These are phyloP conservation scores for Pseudonitzschia multistriata DNA, from an alignment of 108 stramenopile genomes.

Conservation along the genomic window DNA sequence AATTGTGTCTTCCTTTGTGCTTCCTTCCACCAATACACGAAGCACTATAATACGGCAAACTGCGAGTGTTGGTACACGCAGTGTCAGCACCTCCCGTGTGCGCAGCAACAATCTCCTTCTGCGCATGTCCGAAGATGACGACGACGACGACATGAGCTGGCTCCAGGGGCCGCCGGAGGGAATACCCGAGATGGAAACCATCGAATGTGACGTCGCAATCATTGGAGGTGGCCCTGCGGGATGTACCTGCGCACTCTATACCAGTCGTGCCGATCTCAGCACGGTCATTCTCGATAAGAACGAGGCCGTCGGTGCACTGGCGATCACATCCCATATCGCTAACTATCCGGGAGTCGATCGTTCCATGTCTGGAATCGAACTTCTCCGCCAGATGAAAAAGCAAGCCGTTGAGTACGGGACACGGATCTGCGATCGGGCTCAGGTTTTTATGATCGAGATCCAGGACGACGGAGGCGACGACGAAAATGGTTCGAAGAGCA, in stretches of 20 bases:
- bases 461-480: constrained; percentile 12
- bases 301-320: constrained; percentile 42
- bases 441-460: constrained; percentile 39
- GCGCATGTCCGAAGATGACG: constrained; percentile 6
- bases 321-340: constrained; percentile 47
- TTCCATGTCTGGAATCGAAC: constrained; percentile 36
- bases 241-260: constrained; percentile 54
- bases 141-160: constrained; percentile 7
- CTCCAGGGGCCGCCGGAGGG: neutral
- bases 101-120: neutral
- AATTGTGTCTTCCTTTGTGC: constrained; percentile 5
- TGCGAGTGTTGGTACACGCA: no score
- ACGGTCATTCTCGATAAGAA: constrained; percentile 53
- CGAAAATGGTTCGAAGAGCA: neutral
- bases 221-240: constrained; percentile 73
- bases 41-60: constrained; percentile 7
- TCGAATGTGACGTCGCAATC: constrained; percentile 57
- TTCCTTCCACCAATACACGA: neutral
- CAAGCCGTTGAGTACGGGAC: constrained; percentile 52
- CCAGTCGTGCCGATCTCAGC: constrained; percentile 45
- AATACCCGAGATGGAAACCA: constrained; percentile 28
- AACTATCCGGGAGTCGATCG: constrained; percentile 53
- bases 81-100: neutral
- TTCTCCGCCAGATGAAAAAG: constrained; percentile 43
- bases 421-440: constrained; percentile 16